Conservation (phyloP, 495 filamentous ascomycete genomes). For the Annulohypoxylon maeteangense region DNA sequence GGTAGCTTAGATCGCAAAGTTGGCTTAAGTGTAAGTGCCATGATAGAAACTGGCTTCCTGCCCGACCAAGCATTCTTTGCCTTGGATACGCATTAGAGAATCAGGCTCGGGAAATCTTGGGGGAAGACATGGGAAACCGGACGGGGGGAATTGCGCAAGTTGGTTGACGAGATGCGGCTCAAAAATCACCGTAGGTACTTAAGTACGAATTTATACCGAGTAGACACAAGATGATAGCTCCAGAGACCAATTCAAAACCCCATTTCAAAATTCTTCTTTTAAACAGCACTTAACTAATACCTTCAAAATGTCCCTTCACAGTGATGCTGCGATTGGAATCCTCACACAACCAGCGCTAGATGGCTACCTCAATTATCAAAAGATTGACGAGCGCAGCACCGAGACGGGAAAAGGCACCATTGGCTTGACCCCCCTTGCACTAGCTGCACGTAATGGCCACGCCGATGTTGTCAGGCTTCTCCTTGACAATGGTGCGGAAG, state of each 20-base stretch:
- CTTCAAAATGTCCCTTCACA: slow-evolving; percentile 47
- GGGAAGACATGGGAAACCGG: neutral
- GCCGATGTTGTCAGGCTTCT: slow-evolving; percentile 41
- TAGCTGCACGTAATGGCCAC: slow-evolving; percentile 51
- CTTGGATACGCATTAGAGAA: neutral
- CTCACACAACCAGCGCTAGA: slow-evolving; percentile 16
- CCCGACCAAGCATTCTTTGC: neutral
- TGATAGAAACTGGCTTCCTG: neutral
- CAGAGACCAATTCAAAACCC: neutral
- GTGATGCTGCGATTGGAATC: slow-evolving; percentile 22
- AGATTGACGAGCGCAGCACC: slow-evolving; percentile 17
- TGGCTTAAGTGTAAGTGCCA: neutral
- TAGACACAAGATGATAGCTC: neutral
- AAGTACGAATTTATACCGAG: neutral
- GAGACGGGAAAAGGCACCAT: slow-evolving; percentile 29
- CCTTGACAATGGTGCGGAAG: slow-evolving; percentile 27
- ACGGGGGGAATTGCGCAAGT: neutral
- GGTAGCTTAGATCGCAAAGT: neutral
- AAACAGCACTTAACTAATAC: neutral
- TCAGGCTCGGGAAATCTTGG: neutral
- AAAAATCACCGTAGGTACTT: slow-evolving; percentile 10
- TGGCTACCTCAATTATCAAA: slow-evolving; percentile 16
- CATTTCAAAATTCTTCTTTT: neutral
- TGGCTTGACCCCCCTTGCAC: slow-evolving; percentile 47
- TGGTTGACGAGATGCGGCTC: slow-evolving; percentile 16